phyloP scores from a whole-genome alignment of 768 basidiomycete genomes.

The Amanita rubescens region DNA sequence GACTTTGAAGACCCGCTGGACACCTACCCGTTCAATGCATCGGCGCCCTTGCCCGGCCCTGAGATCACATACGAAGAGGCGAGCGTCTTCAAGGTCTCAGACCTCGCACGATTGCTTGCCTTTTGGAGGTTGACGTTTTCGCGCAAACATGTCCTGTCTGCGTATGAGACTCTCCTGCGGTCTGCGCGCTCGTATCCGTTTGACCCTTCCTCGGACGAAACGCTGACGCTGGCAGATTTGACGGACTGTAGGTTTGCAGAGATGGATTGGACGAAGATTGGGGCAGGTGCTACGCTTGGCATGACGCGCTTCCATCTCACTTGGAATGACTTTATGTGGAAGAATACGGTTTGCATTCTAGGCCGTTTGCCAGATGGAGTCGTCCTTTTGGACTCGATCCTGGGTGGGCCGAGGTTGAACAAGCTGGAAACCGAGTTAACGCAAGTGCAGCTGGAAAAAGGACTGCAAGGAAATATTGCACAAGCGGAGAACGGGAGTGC shows the following conservation, averaged over 20 bases:
- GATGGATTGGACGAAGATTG: conserved; percentile 3
- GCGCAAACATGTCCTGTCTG: not conserved
- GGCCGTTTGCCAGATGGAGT: not conserved
- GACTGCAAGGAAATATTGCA: not conserved
- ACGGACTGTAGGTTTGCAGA: not conserved
- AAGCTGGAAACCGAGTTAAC: not conserved
- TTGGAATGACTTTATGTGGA: not conserved
- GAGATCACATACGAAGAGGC: conserved; percentile 27
- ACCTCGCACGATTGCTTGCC: conserved; percentile 19
- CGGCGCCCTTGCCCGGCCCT: conserved; percentile 33
- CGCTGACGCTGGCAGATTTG: not conserved
- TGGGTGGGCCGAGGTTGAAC: not conserved
- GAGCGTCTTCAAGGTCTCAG: conserved; percentile 20
- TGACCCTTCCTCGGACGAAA: conserved; percentile 1
- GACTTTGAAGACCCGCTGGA: not conserved
- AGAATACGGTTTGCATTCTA: not conserved
- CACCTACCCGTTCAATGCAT: conserved; percentile 19
- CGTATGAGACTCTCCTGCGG: conserved; percentile 2
- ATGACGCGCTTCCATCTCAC: not conserved
- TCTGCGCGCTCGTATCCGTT: not conserved
- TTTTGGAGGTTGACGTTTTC: conserved; percentile 11
- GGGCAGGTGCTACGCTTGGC: not conserved
- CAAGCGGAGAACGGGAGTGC: not conserved
- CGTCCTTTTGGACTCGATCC: not conserved
- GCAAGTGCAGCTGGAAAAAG: not conserved